Base-by-base conservation (phyloP, 306 rosid species). In the Inga oerstediana region DNA sequence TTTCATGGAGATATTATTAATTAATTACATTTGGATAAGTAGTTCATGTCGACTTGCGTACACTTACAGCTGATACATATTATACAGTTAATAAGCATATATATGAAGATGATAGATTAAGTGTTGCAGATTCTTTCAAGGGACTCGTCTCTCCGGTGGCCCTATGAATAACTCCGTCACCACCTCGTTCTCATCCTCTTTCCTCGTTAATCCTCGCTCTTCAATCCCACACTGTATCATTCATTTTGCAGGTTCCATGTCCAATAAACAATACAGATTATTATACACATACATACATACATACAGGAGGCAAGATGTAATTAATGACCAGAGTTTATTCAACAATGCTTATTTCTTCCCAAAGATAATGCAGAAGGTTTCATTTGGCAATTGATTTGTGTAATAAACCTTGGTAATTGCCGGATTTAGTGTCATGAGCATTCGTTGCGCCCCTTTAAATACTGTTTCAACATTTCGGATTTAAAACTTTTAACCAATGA, bases 131-230 rank as follows among this genome's bases (percentile, higher is more conserved):
- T 67, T 76, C 82, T 2, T n/a, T 58, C 16, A 76, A 68, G 62
- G 34, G 65, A 79, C 56, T 85, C 83, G 71, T 76, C 84, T 79
- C 82, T 81, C 74, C 0, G 98, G 94, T 51, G 87, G 91, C 54
- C 98, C 94, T 77, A 94, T 94, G 90, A 88, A 89, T 84, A 94
- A 86, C 15, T 91, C 94, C 8, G 97, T 92, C 85, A 92, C 99
- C 86, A 94, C 97, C 30, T 92, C 94, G 74, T 74, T 61, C 30
- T 9, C 79, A 48, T 75, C 85, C 61, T 72, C 72, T 22, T 73
- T 51, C 12, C 20, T 76, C 27, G 44, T 80, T 67, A 52, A 75
- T 48, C 35, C 48, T 20, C 41, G 39, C 32, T 37, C 56, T 83
- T 73, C 82, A 77, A 79, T 49, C 81, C 76, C 78, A 86, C 81